Evolutionary conservation across 257 asterid genomes (phyloP).

Genomic region (Solanum neorickii): DNA sequence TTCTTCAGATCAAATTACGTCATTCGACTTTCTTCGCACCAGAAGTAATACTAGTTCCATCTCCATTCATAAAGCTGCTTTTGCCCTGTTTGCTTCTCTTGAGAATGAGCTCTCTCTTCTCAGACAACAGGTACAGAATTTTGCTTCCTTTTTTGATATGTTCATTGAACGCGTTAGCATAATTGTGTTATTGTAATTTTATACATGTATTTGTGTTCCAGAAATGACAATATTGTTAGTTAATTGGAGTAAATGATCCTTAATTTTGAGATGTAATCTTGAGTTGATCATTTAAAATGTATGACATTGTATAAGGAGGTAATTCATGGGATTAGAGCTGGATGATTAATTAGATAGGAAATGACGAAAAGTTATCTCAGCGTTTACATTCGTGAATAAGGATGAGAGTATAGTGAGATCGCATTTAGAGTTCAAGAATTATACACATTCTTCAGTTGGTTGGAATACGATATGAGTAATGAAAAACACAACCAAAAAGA

Average conservation of each 20-base stretch:
- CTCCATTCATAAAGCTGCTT: conserved; percentile 10
- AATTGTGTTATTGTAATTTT: not conserved
- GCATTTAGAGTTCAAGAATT: not conserved
- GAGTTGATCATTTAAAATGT: not conserved
- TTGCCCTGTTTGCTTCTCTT: conserved; percentile 1
- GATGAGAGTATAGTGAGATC: not conserved
- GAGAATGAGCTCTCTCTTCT: conserved; percentile 7
- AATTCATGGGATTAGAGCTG: not conserved
- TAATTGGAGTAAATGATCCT: not conserved
- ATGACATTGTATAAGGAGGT: not conserved
- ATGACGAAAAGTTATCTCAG: not conserved
- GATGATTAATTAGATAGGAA: not conserved
- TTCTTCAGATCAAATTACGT: not conserved
- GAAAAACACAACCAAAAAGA: not conserved
- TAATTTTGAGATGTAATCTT: not conserved
- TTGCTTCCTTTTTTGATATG: not conserved
- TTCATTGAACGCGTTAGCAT: not conserved
- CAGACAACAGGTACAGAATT: conserved; percentile 6
- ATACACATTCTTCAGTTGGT: not conserved
- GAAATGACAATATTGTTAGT: not conserved
- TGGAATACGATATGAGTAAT: not conserved
- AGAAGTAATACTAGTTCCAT: conserved; percentile 3
- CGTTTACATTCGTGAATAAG: not conserved
- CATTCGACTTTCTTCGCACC: not conserved
- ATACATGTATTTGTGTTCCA: not conserved